Evolutionary conservation across 306 rosid genomes (phyloP), one percentile per base, ranked within the genome.

Genomic region (Aeschynomene evenia): DNA sequence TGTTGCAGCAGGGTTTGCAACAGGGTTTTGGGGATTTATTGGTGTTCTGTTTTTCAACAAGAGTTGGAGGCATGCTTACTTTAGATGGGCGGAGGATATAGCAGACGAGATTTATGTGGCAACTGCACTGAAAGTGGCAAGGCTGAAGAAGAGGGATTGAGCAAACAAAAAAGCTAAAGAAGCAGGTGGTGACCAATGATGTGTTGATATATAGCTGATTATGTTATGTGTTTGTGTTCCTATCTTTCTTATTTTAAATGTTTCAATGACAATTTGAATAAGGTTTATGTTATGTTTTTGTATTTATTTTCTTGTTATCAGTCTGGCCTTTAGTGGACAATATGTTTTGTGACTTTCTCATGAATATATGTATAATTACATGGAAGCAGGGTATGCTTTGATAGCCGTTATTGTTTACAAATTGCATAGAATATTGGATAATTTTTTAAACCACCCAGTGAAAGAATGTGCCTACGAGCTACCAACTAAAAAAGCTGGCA

Each of bases 31-130:
- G 70, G 40, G 40, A 64, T 2, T 64, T 1, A 24, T 64, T 26
- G 56, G 42, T 2, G 13, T 7, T 24, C 2, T 64, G 42, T 45
- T 24, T 4, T 9, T 26, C 24, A 64, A 64, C 11, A 64, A 45
- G 40, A 64, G 7, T 45, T 64, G 56, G 70, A 23, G 70, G 29
- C 28, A 65, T 65, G 57, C 46, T 65, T 65, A 4, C 58, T 65
- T 28, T 12, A 19, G 57, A 65, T n/a, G 16, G 16, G 26, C 11
- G 43, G 71, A 65, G 6, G 45, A 48, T 21, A 4, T 0, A 28
- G 43, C 43, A 1, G 45, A 65, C 24, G 5, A 0, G 12, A 48
- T 48, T 3, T 28, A 65, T 48, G 58, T 65, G 28, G 37, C 45
- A 46, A 28, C 12, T 9, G 71, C n/a, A 7, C 11, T 65, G 11